Evolutionary conservation across 495 filamentous ascomycete genomes (phyloP).

Genomic region (Penicillium maclennaniae): DNA sequence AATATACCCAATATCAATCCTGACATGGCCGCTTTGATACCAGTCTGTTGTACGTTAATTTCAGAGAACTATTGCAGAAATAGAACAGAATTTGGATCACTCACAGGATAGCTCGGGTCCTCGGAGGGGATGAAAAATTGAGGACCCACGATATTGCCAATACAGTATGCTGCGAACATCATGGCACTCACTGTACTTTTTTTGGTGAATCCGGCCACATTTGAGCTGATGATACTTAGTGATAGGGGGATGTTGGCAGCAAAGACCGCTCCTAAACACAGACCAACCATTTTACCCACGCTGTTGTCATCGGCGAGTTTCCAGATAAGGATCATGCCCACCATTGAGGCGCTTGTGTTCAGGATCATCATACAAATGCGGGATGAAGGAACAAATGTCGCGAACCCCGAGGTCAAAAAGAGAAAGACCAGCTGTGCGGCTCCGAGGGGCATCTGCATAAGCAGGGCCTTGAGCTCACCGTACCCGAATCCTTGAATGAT

Average conservation of each 20-base stretch:
- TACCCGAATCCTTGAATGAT: slow-evolving; percentile 42
- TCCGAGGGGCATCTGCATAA: slow-evolving; percentile 35
- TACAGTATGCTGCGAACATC: slow-evolving; percentile 36
- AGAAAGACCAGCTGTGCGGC: slow-evolving; percentile 38
- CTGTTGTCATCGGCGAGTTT: slow-evolving; percentile 48
- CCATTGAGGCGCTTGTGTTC: slow-evolving; percentile 30
- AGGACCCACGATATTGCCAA: slow-evolving; percentile 38
- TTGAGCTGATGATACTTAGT: slow-evolving; percentile 53
- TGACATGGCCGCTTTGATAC: slow-evolving; percentile 29
- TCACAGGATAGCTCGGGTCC: slow-evolving; percentile 32
- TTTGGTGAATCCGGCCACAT: slow-evolving; percentile 65
- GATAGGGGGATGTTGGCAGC: slow-evolving; percentile 55
- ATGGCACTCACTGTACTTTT: slow-evolving; percentile 45
- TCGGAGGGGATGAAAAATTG: slow-evolving; percentile 33
- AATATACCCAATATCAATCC: slow-evolving; percentile 25
- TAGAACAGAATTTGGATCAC: slow-evolving; percentile 3
- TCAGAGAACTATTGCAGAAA: background rate
- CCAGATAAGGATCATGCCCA: slow-evolving; percentile 58
- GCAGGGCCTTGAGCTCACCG: slow-evolving; percentile 31
- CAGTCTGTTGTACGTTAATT: slow-evolving; percentile 16
- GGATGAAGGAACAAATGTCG: slow-evolving; percentile 21
- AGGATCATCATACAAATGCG: slow-evolving; percentile 36
- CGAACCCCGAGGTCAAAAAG: slow-evolving; percentile 28
- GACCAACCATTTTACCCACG: slow-evolving; percentile 49
- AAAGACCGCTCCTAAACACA: slow-evolving; percentile 50